phyloP scores from a whole-genome alignment of 2,329 filamentous ascomycete genomes.

The Pseudogymnoascus sp. region DNA sequence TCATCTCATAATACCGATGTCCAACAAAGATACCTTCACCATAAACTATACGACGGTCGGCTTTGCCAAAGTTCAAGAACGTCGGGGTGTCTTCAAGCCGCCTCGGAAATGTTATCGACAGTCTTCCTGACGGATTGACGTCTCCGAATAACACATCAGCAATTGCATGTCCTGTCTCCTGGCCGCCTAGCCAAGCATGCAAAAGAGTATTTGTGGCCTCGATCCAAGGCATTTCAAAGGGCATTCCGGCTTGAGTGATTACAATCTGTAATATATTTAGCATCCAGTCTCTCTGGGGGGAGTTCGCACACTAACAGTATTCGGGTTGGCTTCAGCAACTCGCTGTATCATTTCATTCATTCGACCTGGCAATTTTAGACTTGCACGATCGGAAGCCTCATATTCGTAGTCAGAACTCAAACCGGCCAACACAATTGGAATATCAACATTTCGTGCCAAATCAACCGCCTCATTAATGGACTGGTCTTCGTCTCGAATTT shows the following conservation, averaged over 20 bases:
- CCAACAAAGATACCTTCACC: slow-evolving; percentile 57
- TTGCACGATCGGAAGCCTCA: background rate
- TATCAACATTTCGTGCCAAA: background rate
- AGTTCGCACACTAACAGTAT: too few species aligned
- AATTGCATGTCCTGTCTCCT: too few species aligned
- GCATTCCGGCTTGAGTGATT: too few species aligned
- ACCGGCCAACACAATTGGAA: background rate
- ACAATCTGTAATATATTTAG: too few species aligned
- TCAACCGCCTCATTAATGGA: background rate
- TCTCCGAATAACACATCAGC: slow-evolving; percentile 51
- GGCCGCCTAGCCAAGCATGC: too few species aligned
- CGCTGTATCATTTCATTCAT: background rate
- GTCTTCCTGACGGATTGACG: slow-evolving; percentile 39
- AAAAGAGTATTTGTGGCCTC: too few species aligned
- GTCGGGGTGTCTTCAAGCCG: slow-evolving; percentile 50
- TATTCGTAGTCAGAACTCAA: background rate
- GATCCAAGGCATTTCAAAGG: too few species aligned
- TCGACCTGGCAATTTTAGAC: background rate
- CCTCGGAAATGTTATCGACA: slow-evolving; percentile 44
- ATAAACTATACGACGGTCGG: slow-evolving; percentile 46
- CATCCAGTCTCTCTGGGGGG: too few species aligned
- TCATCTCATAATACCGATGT: slow-evolving; percentile 55
- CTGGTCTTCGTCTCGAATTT: background rate
- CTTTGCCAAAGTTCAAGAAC: slow-evolving; percentile 50
- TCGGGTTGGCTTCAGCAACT: background rate